A percentile compares a stretch with the other conserved stretches of the same genome.
Evolutionary conservation across 305 asterid genomes (phyloP).

Genomic region (Withania somnifera): DNA sequence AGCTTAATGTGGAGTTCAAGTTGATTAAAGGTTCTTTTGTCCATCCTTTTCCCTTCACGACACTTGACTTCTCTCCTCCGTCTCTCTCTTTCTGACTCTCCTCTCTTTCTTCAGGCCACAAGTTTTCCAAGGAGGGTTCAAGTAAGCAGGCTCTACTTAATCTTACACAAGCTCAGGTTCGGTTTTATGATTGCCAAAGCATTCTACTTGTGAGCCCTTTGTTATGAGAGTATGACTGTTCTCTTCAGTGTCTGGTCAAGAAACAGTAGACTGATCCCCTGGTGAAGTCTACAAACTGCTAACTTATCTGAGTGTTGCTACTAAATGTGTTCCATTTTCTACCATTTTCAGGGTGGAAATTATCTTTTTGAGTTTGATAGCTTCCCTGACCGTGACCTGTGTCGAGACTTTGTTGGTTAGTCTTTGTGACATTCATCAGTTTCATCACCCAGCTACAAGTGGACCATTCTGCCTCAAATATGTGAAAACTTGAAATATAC

Average conservation of each 20-base stretch:
- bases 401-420: conserved; percentile 89
- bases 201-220: not conserved
- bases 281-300: not conserved
- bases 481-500: conserved; percentile 4
- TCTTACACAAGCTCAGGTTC: conserved; percentile 61
- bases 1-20: conserved; percentile 72
- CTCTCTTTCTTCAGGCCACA: conserved; percentile 41
- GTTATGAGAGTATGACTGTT: not conserved
- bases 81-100: not conserved
- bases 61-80: conserved; percentile 2
- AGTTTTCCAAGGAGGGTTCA: conserved; percentile 64
- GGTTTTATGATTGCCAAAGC: not conserved
- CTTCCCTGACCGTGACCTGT: conserved; percentile 78
- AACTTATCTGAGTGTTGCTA: not conserved
- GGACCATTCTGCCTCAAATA: conserved; percentile 5
- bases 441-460: not conserved
- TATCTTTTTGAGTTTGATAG: conserved; percentile 71
- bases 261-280: not conserved
- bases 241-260: not conserved
- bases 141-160: conserved; percentile 70
- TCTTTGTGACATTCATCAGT: conserved; percentile 5
- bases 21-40: conserved; percentile 48
- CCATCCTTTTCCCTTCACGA: not conserved
- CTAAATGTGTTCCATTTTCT: not conserved
- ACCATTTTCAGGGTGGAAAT: conserved; percentile 47